Percentiles rank a stretch among this genome's conserved stretches.
Conservation (phyloP, 2,329 filamentous ascomycete species). For the Cercospora citrullina region DNA sequence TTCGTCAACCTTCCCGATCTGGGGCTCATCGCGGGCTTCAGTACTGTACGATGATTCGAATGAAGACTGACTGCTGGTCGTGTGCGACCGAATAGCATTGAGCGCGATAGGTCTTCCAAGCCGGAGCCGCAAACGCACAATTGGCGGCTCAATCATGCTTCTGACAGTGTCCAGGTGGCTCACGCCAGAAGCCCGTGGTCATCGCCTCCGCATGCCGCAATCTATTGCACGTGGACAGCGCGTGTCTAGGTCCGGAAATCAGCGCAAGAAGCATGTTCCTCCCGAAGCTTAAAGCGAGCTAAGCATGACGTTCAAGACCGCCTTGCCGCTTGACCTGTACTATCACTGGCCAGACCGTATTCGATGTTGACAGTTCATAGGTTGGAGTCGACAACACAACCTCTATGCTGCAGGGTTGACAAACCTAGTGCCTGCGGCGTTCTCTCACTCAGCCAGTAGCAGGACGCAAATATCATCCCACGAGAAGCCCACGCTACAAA, state of each 20-base stretch:
- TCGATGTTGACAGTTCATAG: not conserved
- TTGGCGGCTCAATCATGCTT: not conserved
- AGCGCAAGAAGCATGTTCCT: conserved; percentile 1
- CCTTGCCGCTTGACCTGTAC: not conserved
- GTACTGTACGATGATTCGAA: not conserved
- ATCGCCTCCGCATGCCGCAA: not conserved
- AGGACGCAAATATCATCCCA: not conserved
- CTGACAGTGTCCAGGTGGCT: not conserved
- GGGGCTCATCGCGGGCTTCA: not conserved
- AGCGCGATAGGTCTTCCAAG: not conserved
- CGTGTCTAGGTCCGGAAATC: not conserved
- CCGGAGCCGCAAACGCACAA: not conserved
- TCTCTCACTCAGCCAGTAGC: not conserved
- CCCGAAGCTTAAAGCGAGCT: conserved; percentile 1
- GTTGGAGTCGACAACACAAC: not conserved
- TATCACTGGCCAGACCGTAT: conserved; percentile 7
- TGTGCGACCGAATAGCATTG: not conserved
- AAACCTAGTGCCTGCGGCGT: not conserved
- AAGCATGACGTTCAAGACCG: conserved; percentile 5
- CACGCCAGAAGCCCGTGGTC: not conserved
- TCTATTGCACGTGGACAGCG: not conserved
- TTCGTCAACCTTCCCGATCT: not conserved
- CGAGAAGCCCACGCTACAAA: not conserved
- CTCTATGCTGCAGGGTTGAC: not conserved
- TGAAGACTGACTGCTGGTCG: not conserved